Evolutionary conservation across 139 green algal species (phyloP), one percentile per base, ranked within the genome.

Genomic region (Zygnema cylindricum): DNA sequence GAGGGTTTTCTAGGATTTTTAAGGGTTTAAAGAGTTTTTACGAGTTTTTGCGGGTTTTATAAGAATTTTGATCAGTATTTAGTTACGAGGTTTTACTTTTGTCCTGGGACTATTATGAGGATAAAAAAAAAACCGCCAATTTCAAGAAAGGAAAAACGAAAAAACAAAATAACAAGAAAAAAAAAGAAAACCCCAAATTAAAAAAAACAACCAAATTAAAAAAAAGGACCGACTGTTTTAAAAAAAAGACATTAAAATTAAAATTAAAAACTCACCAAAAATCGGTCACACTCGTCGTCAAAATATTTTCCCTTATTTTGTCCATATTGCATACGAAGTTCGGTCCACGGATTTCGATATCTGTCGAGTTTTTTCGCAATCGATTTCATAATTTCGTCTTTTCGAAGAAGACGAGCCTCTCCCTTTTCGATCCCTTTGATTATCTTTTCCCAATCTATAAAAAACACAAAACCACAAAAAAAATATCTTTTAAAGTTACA

Each of bases 231-330:
- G 22, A 21, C 23, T 23, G 21, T 23, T n/a, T n/a, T n/a, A n/a
- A n/a, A n/a, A n/a, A n/a, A n/a, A n/a, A n/a, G n/a, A n/a, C n/a
- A n/a, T n/a, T 23, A 21, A 82, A 23, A 82, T 23, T 36, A 82
- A 82, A 23, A 35, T 35, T 23, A 41, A 11, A 21, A n/a, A 91
- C 86, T 43, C 33, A 94, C 73, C 88, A 99, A 95, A 94, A 99
- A 99, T 79, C 98, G 93, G 92, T 99, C 98, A 94, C 98, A 97
- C 88, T 99, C 98, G 94, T 99, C 98, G 16, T 95, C 99, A 94
- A 97, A 99, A 0, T 96, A 95, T 93, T 99, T 99, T 91, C 96
- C 96, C 93, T 98, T 98, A 94, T 97, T 98, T 81, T 95, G 92
- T 49, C 97, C 97, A 86, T 99, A 99, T 82, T 94, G 88, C 54